A percentile compares a stretch with the other conserved stretches of the same genome.
Conservation (phyloP, 345 rosid genomes). For the Citrus hindsii region DNA sequence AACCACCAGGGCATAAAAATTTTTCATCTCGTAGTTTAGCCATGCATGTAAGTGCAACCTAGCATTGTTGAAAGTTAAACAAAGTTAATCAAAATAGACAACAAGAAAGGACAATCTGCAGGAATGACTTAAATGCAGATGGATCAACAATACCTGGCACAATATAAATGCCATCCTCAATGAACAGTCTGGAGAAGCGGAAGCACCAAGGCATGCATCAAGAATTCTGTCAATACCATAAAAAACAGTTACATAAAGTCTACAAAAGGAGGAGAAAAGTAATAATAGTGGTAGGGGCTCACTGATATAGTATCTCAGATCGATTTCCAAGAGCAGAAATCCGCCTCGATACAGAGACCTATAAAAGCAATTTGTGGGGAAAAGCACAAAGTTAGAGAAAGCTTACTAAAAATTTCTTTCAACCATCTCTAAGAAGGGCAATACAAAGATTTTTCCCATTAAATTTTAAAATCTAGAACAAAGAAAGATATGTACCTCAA, state of each 20-base stretch:
- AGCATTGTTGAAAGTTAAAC: slow-evolving; percentile 19
- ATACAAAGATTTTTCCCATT: background rate
- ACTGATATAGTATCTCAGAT: slow-evolving; percentile 83
- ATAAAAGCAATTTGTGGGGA: slow-evolving; percentile 9
- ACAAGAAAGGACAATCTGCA: background rate
- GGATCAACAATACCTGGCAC: slow-evolving; percentile 52
- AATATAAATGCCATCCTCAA: slow-evolving; percentile 83
- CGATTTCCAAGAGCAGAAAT: slow-evolving; percentile 65
- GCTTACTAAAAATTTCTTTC: background rate
- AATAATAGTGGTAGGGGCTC: slow-evolving; percentile 21
- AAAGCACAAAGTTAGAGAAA: slow-evolving; percentile 12
- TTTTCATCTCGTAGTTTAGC: slow-evolving; percentile 93
- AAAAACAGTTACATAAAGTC: slow-evolving; percentile 23
- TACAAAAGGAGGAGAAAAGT: slow-evolving; percentile 12
- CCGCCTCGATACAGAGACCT: slow-evolving; percentile 86
- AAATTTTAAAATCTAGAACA: background rate
- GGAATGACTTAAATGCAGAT: background rate
- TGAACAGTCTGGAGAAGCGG: slow-evolving; percentile 94
- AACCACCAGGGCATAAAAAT: slow-evolving; percentile 56
- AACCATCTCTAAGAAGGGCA: background rate
- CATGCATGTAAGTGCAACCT: slow-evolving; percentile 99
- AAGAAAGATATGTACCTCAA: slow-evolving; percentile 56
- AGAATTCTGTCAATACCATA: slow-evolving; percentile 63
- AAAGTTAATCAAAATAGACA: background rate
- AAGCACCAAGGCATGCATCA: slow-evolving; percentile 84